A percentile compares a stretch with the other conserved stretches of the same genome.
Conservation (phyloP, 305 asterid species). For the Petunia hybrid region DNA sequence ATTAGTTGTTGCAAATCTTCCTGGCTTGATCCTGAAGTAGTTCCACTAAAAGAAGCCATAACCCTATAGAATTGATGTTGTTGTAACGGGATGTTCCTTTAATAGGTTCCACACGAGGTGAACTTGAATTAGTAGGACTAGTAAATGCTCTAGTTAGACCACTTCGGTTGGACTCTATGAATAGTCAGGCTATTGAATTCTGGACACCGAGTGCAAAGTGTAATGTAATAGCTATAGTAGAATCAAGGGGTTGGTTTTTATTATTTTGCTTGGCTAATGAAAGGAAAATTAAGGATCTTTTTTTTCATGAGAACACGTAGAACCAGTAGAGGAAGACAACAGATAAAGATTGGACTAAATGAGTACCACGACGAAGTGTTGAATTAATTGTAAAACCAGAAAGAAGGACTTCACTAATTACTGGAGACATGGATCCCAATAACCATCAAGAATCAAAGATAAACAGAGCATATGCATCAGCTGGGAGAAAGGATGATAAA, state of each 20-base stretch:
- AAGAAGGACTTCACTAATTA: conserved; percentile 34
- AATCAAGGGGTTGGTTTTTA: not conserved
- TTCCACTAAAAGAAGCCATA: conserved; percentile 29
- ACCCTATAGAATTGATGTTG: not conserved
- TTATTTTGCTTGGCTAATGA: not conserved
- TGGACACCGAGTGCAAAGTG: not conserved
- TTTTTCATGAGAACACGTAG: conserved; percentile 34
- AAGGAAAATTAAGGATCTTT: not conserved
- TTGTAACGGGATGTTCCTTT: not conserved
- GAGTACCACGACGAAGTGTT: conserved; percentile 32
- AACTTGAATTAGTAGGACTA: not conserved
- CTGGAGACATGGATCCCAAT: not conserved
- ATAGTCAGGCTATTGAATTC: not conserved
- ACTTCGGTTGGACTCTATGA: too few species aligned
- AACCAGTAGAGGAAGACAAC: conserved; percentile 37
- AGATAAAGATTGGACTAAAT: conserved; percentile 33
- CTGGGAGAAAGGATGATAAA: not conserved
- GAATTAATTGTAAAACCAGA: conserved; percentile 34
- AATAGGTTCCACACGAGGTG: not conserved
- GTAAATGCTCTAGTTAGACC: too few species aligned
- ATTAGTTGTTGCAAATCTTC: conserved; percentile 31
- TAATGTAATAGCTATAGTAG: not conserved
- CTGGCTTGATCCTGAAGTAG: conserved; percentile 43
- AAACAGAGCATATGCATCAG: not conserved
- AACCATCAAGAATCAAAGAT: conserved; percentile 17